Evolutionary conservation across 345 rosid genomes (phyloP), one percentile per base, ranked within the genome.

Genomic region (Eucalyptus guilfoylei): DNA sequence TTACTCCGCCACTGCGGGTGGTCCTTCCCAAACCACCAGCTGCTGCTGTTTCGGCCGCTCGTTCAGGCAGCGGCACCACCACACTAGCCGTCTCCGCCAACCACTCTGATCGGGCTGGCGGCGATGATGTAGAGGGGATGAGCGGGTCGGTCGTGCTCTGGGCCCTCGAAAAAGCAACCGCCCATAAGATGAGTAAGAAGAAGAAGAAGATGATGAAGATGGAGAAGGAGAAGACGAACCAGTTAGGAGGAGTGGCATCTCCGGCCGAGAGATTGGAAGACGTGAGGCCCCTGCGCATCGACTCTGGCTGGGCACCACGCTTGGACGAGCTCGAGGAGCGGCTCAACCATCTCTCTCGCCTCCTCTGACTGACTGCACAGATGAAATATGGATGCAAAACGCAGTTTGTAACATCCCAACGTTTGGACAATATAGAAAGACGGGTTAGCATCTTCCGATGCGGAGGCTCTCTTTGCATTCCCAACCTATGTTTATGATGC

Each of bases 111-210:
- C 85, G 15, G 28, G 47, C 85, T 42, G 44, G 47, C 8, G 3
- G 85, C 9, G 3, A 13, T 40, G 85, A 76, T 76, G 89, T 80
- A 40, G 89, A 91, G 55, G 90, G 90, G 87, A 91, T 95, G 6
- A 93, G 91, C 45, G 96, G 95, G 55, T 89, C 94, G 23, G 96
- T 92, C 55, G 96, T 95, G 92, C 94, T 95, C 13, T 89, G 93
- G 94, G 96, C 96, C 86, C 87, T 95, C 91, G 94, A 94, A 90
- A 94, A 91, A 91, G 96, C 95, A 80, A 90, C 93, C 23, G 93
- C 93, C 86, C 90, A 91, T 92, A 95, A 89, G 91, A 92, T 86
- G 89, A 93, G 89, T 86, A 50, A 81, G 8, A 89, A 83, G 87
- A 90, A 83, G 86, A 90, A 90, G 87, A 93, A 88, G 87, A 92